Percentiles rank a stretch among this genome's conserved stretches.
Evolutionary conservation across 192 early-diverging fungal species (phyloP).

Genomic region (Pilobolus umbonatus): DNA sequence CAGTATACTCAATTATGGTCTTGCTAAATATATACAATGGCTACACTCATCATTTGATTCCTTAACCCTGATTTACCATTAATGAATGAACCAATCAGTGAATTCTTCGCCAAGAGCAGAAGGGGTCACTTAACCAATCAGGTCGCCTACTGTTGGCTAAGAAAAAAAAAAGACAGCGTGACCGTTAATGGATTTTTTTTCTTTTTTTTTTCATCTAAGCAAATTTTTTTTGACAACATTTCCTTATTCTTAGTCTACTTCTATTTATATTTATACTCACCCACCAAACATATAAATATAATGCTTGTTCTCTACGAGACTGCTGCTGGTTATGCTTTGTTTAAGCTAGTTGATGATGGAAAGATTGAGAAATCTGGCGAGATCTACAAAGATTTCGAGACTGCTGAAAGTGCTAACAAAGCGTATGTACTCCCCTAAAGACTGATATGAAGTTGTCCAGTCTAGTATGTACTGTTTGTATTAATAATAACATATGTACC

Average conservation of each 20-base stretch:
- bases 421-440: constrained; percentile 47
- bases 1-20: no score
- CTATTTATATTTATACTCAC: neutral
- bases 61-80: no score
- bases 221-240: constrained; percentile 8
- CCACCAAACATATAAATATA: neutral
- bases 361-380: constrained; percentile 85
- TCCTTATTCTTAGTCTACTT: neutral
- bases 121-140: neutral
- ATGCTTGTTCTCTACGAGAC: constrained; percentile 98
- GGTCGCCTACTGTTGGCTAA: neutral
- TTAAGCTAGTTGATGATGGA: constrained; percentile 88
- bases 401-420: constrained; percentile 84
- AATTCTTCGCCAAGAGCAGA: no score
- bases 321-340: constrained; percentile 94
- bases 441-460: neutral
- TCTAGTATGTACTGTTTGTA: no score
- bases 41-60: no score
- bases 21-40: no score
- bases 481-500: neutral
- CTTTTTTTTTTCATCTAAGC: constrained; percentile 18
- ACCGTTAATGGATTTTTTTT: neutral
- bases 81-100: no score
- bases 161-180: neutral
- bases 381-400: constrained; percentile 85